Base-by-base conservation (phyloP, 2,329 filamentous ascomycete genomes). In the Fusarium brevicatenulatum region DNA sequence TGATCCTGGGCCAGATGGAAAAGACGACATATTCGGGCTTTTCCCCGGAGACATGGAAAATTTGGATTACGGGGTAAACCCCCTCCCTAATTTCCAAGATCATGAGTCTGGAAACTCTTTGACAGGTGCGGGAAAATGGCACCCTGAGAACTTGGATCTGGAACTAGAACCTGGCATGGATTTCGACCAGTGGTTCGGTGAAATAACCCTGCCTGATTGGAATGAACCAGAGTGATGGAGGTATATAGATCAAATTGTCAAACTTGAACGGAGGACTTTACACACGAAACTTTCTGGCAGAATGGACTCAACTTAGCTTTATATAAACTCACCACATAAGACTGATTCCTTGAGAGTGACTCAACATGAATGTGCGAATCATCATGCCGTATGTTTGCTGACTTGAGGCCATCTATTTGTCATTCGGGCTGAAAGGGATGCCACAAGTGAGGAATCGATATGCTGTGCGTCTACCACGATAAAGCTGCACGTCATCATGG, bases 381-480 rank as follows among this genome's bases (percentile, higher is more conserved):
- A 18, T 12, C 7, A 32, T 19, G 34, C 30, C 16, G 28, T 34
- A 19, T 34, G 21, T 25, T 25, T 59, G 53, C 52, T 37, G 40
- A 47, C 25, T 21, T 42, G 28, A 60, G 28, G 53, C 42, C 53
- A 60, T 21, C 53, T 25, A 28, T 44, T 63, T 60, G 54, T 49
- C 21, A 49, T 60, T 42, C 36, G 42, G 47, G 57, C 37, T 43
- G 57, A 60, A 60, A 62, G 34, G 30, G 37, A 23, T 30, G 30
- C 34, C 37, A 39, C 25, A 39, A 53, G 36, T 28, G 46, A 23
- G 25, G 8, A 25, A 60, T 36, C 23, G 47, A 55, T 40, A 60
- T 36, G 25, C 15, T 34, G 32, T 49, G n/a, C 23, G 36, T 40
- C 10, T 23, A 47, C 36, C n/a, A 28, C 18, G 53, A 32, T n/a